phyloP scores from a whole-genome alignment of 352 stramenopile species.

The Phytophthora idaei region DNA sequence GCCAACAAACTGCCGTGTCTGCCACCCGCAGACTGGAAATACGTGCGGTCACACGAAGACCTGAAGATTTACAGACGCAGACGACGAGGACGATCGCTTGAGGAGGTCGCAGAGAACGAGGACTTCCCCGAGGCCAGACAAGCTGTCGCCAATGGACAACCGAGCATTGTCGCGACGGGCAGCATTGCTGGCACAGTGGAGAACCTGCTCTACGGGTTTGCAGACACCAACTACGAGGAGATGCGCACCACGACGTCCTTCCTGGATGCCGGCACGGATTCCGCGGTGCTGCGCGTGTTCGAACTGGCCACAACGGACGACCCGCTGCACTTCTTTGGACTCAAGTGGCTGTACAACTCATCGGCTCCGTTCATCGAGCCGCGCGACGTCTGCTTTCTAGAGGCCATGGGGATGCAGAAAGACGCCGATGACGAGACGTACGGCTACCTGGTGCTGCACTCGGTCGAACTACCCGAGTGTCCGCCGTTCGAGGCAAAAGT shows the following conservation, averaged over 20 bases:
- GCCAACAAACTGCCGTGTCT: conserved; percentile 15
- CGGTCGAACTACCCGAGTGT: too few relatives aligned
- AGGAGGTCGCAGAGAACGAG: conserved; percentile 26
- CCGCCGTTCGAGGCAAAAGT: too few relatives aligned
- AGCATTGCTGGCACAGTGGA: conserved; percentile 24
- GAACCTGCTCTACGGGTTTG: conserved; percentile 41
- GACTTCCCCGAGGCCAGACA: conserved; percentile 20
- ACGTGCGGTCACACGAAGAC: conserved; percentile 40
- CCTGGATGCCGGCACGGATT: conserved; percentile 32
- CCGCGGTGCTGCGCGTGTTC: conserved; percentile 26
- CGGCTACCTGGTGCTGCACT: too few relatives aligned
- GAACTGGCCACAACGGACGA: conserved; percentile 24
- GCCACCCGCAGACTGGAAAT: conserved; percentile 46
- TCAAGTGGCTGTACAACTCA: too few relatives aligned
- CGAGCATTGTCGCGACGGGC: conserved; percentile 46
- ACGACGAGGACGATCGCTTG: conserved; percentile 20
- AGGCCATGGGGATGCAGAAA: too few relatives aligned
- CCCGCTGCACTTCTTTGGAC: too few relatives aligned
- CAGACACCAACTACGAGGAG: conserved; percentile 4
- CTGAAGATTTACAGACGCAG: conserved; percentile 43
- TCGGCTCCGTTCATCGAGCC: too few relatives aligned
- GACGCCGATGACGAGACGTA: too few relatives aligned
- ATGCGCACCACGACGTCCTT: conserved; percentile 31
- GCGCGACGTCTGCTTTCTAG: too few relatives aligned
- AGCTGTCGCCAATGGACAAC: conserved; percentile 24